Percentiles rank a stretch among this genome's conserved stretches.
phyloP scores from a whole-genome alignment of 2,329 filamentous ascomycete genomes.

The Penicillium rolfsii region DNA sequence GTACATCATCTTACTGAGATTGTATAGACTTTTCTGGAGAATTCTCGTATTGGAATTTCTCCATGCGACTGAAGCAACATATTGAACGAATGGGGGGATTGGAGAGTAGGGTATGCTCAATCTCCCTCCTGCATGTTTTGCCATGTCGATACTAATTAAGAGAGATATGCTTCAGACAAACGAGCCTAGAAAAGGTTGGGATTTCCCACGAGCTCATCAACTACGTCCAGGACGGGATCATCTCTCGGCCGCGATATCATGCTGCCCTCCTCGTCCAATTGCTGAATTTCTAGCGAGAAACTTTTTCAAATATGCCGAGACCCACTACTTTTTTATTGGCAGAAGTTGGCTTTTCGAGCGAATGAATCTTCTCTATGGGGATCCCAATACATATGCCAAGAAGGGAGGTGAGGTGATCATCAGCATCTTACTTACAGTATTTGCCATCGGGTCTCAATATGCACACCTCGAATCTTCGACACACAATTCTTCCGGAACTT shows the following conservation, averaged over 20 bases:
- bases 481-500: not conserved
- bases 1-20: not conserved
- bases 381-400: slow-evolving; percentile 40
- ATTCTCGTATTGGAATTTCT: slow-evolving; percentile 59
- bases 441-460: slow-evolving; percentile 58
- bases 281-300: slow-evolving; percentile 53
- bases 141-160: not conserved
- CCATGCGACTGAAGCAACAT: slow-evolving; percentile 56
- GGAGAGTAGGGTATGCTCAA: slow-evolving; percentile 11
- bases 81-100: slow-evolving; percentile 44
- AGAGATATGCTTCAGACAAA: not conserved
- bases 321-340: slow-evolving; percentile 46
- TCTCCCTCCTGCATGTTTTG: not conserved
- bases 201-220: slow-evolving; percentile 54
- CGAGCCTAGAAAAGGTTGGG: slow-evolving; percentile 22
- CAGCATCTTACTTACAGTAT: slow-evolving; percentile 52
- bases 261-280: slow-evolving; percentile 53
- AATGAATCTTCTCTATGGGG: slow-evolving; percentile 49
- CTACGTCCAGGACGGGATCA: slow-evolving; percentile 49
- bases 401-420: slow-evolving; percentile 50
- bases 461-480: slow-evolving; percentile 49
- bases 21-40: slow-evolving; percentile 55
- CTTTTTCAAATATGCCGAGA: slow-evolving; percentile 55
- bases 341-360: slow-evolving; percentile 51
- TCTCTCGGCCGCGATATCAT: slow-evolving; percentile 42